Conservation (phyloP, 2,329 filamentous ascomycete species). For the Orbilia brochopaga region DNA sequence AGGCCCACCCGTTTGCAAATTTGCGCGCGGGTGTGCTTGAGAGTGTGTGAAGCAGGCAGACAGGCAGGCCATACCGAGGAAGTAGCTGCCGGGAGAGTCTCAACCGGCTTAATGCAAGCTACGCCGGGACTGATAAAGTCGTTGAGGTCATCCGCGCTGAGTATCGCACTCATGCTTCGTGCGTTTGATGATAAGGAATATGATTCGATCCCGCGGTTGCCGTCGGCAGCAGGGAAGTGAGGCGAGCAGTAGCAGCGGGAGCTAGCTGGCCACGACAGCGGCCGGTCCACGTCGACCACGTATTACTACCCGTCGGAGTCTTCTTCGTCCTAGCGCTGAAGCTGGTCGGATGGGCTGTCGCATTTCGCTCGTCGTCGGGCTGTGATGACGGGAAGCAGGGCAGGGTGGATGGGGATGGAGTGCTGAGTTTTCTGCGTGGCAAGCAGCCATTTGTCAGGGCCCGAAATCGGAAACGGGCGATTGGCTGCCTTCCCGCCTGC, state of each 20-base stretch:
- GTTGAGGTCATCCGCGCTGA: slow-evolving; percentile 95
- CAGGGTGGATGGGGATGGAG: background rate
- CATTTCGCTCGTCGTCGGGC: slow-evolving; percentile 4
- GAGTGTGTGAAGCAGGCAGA: slow-evolving; percentile 16
- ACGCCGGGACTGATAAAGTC: slow-evolving; percentile 98
- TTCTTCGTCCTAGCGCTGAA: slow-evolving; percentile 23
- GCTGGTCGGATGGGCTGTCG: slow-evolving; percentile 16
- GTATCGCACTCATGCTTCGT: slow-evolving; percentile 87
- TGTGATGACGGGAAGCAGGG: slow-evolving; percentile 1
- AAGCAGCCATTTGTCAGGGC: slow-evolving; percentile 37
- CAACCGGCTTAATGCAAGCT: slow-evolving; percentile 96
- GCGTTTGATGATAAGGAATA: slow-evolving; percentile 1
- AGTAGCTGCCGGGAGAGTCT: slow-evolving; percentile 76
- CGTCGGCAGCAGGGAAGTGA: slow-evolving; percentile 16
- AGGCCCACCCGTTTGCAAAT: slow-evolving; percentile 10
- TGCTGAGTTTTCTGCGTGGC: slow-evolving; percentile 23
- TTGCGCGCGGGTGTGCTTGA: no score
- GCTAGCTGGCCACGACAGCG: slow-evolving; percentile 47
- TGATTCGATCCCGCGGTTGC: slow-evolving; percentile 24
- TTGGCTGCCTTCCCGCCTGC: slow-evolving; percentile 29
- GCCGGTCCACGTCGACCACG: slow-evolving; percentile 27
- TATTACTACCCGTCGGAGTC: slow-evolving; percentile 19
- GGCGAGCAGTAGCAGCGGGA: slow-evolving; percentile 22
- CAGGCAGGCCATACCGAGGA: slow-evolving; percentile 58
- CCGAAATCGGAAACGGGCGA: slow-evolving; percentile 37